Base-by-base conservation (phyloP, 1,284 basidiomycete genomes). In the Apiotrichum akiyoshidainum region DNA sequence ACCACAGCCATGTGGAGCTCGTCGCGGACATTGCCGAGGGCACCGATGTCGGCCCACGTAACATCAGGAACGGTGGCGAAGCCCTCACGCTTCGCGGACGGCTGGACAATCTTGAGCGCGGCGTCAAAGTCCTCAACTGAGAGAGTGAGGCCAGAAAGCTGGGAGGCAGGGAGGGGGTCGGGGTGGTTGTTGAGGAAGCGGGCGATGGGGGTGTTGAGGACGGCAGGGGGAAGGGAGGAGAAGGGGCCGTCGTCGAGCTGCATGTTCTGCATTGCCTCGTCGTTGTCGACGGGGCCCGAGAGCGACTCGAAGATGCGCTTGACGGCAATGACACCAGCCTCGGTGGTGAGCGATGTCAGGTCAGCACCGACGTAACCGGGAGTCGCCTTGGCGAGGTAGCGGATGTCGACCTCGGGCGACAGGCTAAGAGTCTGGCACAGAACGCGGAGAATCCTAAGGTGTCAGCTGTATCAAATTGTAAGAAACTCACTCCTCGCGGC, bases 351-450 rank as follows among this genome's bases (percentile, higher is more conserved):
- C 0, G 93, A 89, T 0, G 90, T 86, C 33, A 99, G 78, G 80
- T 99, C 95, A 0, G 95, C 95, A 40, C 95, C 94, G 11, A 98
- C 95, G 71, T 96, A 99, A 0, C 95, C 95, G 2, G 96, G 96
- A 0, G 95, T 99, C 1, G 88, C 85, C 77, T 92, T 94, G 16
- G 95, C 95, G 16, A 99, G 81, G 40, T 54, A 61, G 4, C 65
- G 62, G 58, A 75, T 72, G 55, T 77, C 73, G 34, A 75, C 70
- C 37, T 77, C 72, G 31, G 65, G 68, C 2, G 69, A 65, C 14
- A 75, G 58, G 13, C 64, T 58, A 12, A 77, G 68, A 16, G 70
- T 63, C 16, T 65, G 53, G 57, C 72, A 73, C 2, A 77, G 78
- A 0, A 94, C 90, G 8, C 84, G 84, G 1, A 96, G 80, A 59